Percentiles rank a stretch among this genome's conserved stretches.
These are phyloP conservation scores for Pleurotus giganteus DNA, from an alignment of 768 basidiomycete species.

Conservation along the genomic window DNA sequence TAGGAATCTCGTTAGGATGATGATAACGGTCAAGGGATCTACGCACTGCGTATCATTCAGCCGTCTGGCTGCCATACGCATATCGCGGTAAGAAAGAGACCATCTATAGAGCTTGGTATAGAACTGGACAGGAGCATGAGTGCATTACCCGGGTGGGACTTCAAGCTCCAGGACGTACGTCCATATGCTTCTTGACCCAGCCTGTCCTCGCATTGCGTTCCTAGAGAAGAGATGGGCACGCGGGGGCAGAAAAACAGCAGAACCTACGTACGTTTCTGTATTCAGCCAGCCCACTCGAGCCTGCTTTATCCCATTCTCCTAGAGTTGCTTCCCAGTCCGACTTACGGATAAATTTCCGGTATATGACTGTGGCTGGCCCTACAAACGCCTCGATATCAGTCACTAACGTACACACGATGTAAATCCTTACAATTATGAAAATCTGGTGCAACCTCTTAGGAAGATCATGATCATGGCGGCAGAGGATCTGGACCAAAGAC, in stretches of 20 bases:
- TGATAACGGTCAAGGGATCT: background rate
- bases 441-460: too few species aligned
- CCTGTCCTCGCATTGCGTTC: background rate
- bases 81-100: constrained; percentile 11
- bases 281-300: background rate
- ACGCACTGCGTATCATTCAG: constrained; percentile 22
- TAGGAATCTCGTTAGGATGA: constrained; percentile 17
- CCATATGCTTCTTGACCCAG: constrained; percentile 1
- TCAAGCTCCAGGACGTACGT: background rate
- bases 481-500: background rate
- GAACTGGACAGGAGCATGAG: constrained; percentile 17
- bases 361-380: background rate
- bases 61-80: background rate
- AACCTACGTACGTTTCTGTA: background rate
- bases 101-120: constrained; percentile 21
- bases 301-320: background rate
- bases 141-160: background rate
- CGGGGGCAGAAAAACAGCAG: background rate
- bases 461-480: too few species aligned
- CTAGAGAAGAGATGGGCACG: background rate
- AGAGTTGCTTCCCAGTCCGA: background rate
- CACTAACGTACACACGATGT: too few species aligned
- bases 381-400: too few species aligned
- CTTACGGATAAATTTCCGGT: background rate
- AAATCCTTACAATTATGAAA: too few species aligned